Evolutionary conservation across 2,329 filamentous ascomycete genomes (phyloP).

Genomic region (Alternaria brassicicola): DNA sequence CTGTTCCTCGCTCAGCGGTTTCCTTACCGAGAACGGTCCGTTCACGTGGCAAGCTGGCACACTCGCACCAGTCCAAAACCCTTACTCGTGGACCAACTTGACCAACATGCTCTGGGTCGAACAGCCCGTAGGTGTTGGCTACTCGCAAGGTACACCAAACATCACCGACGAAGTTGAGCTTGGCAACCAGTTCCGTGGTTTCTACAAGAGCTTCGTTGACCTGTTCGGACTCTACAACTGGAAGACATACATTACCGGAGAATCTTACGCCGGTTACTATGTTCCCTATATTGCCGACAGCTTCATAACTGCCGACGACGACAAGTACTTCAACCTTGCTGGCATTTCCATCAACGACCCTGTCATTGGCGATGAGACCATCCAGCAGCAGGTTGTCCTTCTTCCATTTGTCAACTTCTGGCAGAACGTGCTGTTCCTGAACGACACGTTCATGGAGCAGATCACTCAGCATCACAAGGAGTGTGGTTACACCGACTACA

Average conservation of each 20-base stretch:
- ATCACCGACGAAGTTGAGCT: constrained; percentile 57
- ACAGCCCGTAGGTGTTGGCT: constrained; percentile 57
- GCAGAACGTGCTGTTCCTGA: constrained; percentile 51
- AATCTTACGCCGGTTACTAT: constrained; percentile 63
- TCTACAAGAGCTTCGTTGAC: constrained; percentile 62
- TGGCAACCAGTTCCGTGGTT: constrained; percentile 55
- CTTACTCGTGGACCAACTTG: constrained; percentile 68
- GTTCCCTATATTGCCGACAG: constrained; percentile 63
- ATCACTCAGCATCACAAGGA: constrained; percentile 42
- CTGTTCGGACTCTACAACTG: constrained; percentile 60
- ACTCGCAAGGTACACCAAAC: constrained; percentile 51
- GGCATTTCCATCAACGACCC: constrained; percentile 59
- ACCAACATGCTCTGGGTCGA: constrained; percentile 54
- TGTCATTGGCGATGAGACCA: constrained; percentile 51
- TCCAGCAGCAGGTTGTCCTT: constrained; percentile 47
- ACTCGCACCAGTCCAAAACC: constrained; percentile 66
- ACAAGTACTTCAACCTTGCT: constrained; percentile 58
- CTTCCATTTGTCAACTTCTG: constrained; percentile 50
- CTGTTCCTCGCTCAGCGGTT: constrained; percentile 65
- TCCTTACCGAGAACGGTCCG: constrained; percentile 79
- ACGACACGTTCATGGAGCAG: constrained; percentile 50
- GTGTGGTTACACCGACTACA: constrained; percentile 33
- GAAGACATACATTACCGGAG: constrained; percentile 62
- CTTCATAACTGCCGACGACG: constrained; percentile 60
- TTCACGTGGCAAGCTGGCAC: constrained; percentile 67